Evolutionary conservation across 1,284 basidiomycete species (phyloP).

Genomic region (Malassezia yamatoensis): DNA sequence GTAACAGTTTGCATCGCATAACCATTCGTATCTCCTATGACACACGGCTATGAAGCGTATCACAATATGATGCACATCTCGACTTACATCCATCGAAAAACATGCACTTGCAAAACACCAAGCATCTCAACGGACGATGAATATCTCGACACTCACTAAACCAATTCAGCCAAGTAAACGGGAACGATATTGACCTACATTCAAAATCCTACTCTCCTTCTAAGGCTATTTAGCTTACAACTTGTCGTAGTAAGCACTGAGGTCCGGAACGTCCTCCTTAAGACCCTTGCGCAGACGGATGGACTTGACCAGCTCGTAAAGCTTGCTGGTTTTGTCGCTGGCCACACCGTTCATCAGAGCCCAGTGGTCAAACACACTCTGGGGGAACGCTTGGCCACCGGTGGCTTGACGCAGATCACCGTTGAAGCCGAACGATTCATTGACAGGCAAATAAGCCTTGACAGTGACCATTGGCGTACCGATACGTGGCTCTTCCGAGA

Average conservation of each 20-base stretch:
- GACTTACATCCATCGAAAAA: too few species aligned
- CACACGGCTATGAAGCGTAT: too few species aligned
- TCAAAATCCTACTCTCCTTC: too few species aligned
- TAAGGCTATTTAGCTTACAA: constrained; percentile 14
- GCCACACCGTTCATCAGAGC: constrained; percentile 65
- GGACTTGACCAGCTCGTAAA: constrained; percentile 68
- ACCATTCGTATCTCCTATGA: too few species aligned
- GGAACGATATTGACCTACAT: too few species aligned
- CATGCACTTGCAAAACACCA: too few species aligned
- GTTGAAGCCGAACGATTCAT: constrained; percentile 98
- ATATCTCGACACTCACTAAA: too few species aligned
- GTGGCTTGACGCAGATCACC: constrained; percentile 86
- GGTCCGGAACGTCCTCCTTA: constrained; percentile 30
- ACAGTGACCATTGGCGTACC: constrained; percentile 99
- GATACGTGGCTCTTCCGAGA: constrained; percentile 89
- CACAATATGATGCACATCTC: too few species aligned
- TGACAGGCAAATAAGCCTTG: constrained; percentile 94
- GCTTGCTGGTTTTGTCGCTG: constrained; percentile 63
- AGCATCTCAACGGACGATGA: too few species aligned
- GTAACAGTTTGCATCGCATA: too few species aligned
- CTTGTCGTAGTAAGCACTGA: constrained; percentile 34
- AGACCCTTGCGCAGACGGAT: constrained; percentile 90
- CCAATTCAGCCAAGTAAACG: too few species aligned
- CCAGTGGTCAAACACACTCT: constrained; percentile 71
- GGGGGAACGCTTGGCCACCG: constrained; percentile 95